Base-by-base conservation (phyloP, 139 green algal species). In the Closterium sp. region DNA sequence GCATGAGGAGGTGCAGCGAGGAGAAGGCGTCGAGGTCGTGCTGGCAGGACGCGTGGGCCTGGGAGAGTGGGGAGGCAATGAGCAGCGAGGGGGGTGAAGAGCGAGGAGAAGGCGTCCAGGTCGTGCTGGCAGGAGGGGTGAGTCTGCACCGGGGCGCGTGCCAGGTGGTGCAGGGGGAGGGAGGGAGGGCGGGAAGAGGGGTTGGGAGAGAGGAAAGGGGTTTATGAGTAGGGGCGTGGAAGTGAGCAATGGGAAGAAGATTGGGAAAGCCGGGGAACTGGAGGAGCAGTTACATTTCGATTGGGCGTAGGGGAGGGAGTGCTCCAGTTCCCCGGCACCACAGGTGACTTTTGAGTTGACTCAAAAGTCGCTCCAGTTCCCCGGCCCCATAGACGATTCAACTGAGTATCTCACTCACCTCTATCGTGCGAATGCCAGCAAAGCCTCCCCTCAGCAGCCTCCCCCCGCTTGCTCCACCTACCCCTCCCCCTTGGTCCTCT, bases 21-120 rank as follows among this genome's bases (percentile, higher is more conserved):
- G 93, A 23, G 32, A 93, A 92, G 5, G 90, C 8, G 4, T 93
- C 90, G 23, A 93, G 86, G 34, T 93, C 90, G 10, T 25, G 43
- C 12, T 16, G 43, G 43, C 43, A 69, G 3, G 43, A 5, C 23
- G 43, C 43, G 23, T 69, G 43, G 12, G 43, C 43, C 43, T 69
- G 43, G n/a, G n/a, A n/a, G n/a, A n/a, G n/a, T n/a, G n/a, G n/a
- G n/a, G n/a, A n/a, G n/a, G n/a, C n/a, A n/a, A n/a, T n/a, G n/a
- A n/a, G n/a, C n/a, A n/a, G n/a, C n/a, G n/a, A n/a, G n/a, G n/a
- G n/a, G n/a, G n/a, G n/a, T n/a, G n/a, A n/a, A n/a, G n/a, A 93
- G 64, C 6, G 86, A 93, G 87, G 93, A 23, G 32, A 93, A 92
- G 5, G 90, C 8, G 4, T 93, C 90, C 35, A 93, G 86, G 34